These are phyloP conservation scores for Hymenoscyphus repandus DNA, from an alignment of 2,329 filamentous ascomycete species.

Conservation along the genomic window DNA sequence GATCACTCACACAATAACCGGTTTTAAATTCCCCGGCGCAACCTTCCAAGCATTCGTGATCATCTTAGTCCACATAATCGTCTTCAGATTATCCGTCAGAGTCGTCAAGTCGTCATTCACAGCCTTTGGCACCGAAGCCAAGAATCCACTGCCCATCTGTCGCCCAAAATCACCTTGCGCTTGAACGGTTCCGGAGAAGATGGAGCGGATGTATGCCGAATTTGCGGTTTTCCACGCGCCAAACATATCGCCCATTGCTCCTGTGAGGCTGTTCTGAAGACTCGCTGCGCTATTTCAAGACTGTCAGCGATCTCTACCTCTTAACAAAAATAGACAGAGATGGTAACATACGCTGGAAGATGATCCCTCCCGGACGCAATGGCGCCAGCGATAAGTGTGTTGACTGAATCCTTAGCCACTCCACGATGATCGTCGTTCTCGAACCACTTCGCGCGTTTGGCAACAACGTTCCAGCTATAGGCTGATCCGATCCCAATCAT, in stretches of 20 bases:
- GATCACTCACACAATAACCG: background rate
- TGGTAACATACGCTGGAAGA: background rate
- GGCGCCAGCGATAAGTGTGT: background rate
- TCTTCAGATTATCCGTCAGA: background rate
- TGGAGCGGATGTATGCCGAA: background rate
- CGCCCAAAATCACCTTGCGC: background rate
- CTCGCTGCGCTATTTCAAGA: too few species aligned
- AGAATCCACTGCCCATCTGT: background rate
- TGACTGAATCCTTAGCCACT: background rate
- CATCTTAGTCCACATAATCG: background rate
- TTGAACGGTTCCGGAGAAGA: background rate
- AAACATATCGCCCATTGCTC: background rate
- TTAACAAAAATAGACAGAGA: background rate
- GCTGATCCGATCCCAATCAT: too few species aligned
- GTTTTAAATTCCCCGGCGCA: background rate
- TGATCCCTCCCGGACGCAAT: background rate
- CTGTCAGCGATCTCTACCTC: background rate
- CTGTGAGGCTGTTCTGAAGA: background rate
- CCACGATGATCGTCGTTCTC: background rate
- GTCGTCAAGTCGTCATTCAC: background rate
- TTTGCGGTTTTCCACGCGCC: background rate
- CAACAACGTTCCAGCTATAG: too few species aligned
- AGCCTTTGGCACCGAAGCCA: background rate
- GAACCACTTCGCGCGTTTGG: background rate
- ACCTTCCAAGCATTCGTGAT: background rate